Evolutionary conservation across 75 land plant genomes (phyloP).

Genomic region (Cunninghamia lanceolata): DNA sequence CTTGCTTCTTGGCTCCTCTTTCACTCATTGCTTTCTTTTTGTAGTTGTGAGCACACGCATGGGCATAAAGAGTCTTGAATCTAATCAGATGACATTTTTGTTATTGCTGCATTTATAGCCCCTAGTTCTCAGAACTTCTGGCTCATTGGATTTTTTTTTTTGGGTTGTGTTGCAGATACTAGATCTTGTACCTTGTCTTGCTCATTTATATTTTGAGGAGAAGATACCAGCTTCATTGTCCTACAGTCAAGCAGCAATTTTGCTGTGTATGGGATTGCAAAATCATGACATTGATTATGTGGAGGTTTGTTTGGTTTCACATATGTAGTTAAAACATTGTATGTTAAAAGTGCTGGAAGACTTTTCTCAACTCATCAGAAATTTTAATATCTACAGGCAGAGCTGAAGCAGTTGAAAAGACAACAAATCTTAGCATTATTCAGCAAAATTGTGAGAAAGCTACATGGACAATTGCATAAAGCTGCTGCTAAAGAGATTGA

Average conservation of each 20-base stretch:
- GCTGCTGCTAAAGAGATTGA: slow-evolving; percentile 63
- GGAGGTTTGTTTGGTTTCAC: slow-evolving; percentile 49
- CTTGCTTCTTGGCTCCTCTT: not conserved
- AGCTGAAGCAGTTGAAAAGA: slow-evolving; percentile 59
- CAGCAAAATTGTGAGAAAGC: slow-evolving; percentile 65
- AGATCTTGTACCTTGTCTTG: slow-evolving; percentile 64
- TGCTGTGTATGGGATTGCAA: slow-evolving; percentile 86
- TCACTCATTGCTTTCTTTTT: not conserved
- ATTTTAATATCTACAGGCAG: slow-evolving; percentile 34
- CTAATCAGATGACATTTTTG: not conserved
- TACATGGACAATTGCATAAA: slow-evolving; percentile 63
- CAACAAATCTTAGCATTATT: slow-evolving; percentile 73
- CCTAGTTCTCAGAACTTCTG: not conserved
- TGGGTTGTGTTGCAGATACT: slow-evolving; percentile 47
- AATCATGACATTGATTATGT: slow-evolving; percentile 50
- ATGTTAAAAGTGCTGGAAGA: not conserved
- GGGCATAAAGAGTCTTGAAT: not conserved
- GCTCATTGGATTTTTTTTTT: not conserved
- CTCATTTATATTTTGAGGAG: slow-evolving; percentile 68
- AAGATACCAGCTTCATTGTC: slow-evolving; percentile 72
- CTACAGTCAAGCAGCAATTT: slow-evolving; percentile 73
- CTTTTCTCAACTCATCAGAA: not conserved
- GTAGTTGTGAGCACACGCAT: not conserved
- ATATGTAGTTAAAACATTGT: not conserved
- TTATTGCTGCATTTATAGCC: not conserved